Percentiles rank a stretch among this genome's conserved stretches.
phyloP scores from a whole-genome alignment of 495 filamentous ascomycete species.

The Lepraria neglecta region DNA sequence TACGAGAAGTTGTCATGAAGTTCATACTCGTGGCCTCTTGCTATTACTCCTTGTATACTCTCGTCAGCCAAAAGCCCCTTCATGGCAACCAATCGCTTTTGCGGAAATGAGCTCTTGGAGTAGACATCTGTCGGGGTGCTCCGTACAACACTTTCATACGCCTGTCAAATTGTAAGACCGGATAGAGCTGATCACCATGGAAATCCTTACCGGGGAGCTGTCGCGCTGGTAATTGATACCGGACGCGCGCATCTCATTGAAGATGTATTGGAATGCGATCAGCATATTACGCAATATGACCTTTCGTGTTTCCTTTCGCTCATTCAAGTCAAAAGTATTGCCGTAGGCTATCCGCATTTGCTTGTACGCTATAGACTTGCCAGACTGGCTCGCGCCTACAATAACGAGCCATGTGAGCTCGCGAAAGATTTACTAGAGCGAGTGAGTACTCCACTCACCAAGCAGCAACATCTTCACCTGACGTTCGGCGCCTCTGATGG shows the following conservation, averaged over 20 bases:
- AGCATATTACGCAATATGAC: not conserved
- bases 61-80: not conserved
- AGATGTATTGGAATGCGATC: not conserved
- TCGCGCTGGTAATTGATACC: not conserved
- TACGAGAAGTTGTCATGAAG: not conserved
- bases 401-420: not conserved
- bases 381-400: not conserved
- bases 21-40: not conserved
- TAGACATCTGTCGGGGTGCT: not conserved
- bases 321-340: not conserved
- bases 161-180: not conserved
- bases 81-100: not conserved
- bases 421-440: not conserved
- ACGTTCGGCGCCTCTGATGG: too few relatives aligned
- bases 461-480: not conserved
- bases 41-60: not conserved
- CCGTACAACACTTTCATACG: not conserved
- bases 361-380: slow-evolving; percentile 1
- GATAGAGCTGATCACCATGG: not conserved
- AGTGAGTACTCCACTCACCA: not conserved
- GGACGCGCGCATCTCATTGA: not conserved
- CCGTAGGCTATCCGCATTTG: not conserved
- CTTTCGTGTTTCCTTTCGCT: not conserved
- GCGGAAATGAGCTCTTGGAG: not conserved
- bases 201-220: not conserved